Percentiles rank a stretch among this genome's conserved stretches.
Conservation (phyloP, 2,329 filamentous ascomycete species). For the Ceratocystis albifundus region DNA sequence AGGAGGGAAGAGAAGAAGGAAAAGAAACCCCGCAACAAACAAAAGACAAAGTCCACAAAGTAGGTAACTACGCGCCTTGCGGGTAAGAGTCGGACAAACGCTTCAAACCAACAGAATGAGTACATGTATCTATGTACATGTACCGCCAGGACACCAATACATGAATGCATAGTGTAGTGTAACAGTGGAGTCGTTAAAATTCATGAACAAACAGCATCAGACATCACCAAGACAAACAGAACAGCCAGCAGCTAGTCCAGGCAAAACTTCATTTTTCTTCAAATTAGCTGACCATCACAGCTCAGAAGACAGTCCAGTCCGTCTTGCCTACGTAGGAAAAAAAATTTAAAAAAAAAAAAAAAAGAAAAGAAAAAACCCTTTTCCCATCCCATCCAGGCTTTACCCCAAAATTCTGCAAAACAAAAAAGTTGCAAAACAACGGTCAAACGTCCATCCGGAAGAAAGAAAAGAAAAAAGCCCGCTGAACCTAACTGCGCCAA, state of each 20-base stretch:
- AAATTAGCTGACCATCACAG: neutral
- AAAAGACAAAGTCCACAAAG: neutral
- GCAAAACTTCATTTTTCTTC: neutral
- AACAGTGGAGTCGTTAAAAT: too few relatives aligned
- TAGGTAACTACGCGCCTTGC: too few relatives aligned
- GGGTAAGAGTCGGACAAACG: too few relatives aligned
- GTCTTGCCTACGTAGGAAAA: neutral
- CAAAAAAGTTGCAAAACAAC: slow-evolving; percentile 7
- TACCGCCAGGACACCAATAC: neutral
- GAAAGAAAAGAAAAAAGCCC: slow-evolving; percentile 14
- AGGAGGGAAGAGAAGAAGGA: slow-evolving; percentile 2
- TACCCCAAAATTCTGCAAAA: neutral
- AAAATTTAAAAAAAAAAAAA: neutral
- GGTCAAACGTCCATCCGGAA: slow-evolving; percentile 1
- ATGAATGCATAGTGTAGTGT: neutral
- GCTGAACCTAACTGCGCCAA: slow-evolving; percentile 14
- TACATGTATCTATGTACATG: too few relatives aligned
- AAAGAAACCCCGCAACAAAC: neutral
- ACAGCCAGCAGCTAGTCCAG: neutral
- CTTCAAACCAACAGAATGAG: too few relatives aligned
- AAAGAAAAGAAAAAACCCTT: slow-evolving; percentile 6
- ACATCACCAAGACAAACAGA: too few relatives aligned
- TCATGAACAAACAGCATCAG: too few relatives aligned
- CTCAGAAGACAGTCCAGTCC: neutral
- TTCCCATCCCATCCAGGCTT: neutral